A percentile compares a stretch with the other conserved stretches of the same genome.
These are phyloP conservation scores for Saturnispora serradocipensis DNA, from an alignment of 805 yeast genomes.

Conservation along the genomic window DNA sequence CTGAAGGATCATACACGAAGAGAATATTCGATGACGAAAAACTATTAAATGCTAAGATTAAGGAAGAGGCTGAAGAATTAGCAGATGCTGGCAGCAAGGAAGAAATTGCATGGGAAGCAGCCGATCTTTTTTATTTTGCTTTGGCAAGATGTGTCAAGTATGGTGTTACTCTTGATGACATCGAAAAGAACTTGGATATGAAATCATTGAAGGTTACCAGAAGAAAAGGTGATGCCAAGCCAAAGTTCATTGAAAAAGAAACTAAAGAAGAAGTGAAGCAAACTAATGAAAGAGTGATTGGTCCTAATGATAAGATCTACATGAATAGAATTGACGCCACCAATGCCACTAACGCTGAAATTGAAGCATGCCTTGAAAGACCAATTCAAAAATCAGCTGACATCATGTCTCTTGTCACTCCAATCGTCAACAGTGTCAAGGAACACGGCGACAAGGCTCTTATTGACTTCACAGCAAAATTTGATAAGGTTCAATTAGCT, in stretches of 20 bases:
- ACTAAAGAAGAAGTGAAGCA: conserved; percentile 13
- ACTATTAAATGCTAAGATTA: conserved; percentile 75
- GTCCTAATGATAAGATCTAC: conserved; percentile 33
- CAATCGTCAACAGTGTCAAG: conserved; percentile 75
- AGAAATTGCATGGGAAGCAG: conserved; percentile 92
- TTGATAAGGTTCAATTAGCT: conserved; percentile 70
- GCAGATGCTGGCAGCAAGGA: conserved; percentile 65
- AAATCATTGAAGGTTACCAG: conserved; percentile 84
- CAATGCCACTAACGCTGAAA: conserved; percentile 33
- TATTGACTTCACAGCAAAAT: conserved; percentile 81
- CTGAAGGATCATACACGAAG: conserved; percentile 90
- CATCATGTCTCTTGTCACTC: conserved; percentile 86
- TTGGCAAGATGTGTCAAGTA: conserved; percentile 48
- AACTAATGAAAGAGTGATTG: conserved; percentile 21
- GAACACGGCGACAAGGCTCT: conserved; percentile 78
- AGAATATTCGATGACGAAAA: conserved; percentile 73
- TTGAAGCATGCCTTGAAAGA: conserved; percentile 63
- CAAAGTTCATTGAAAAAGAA: conserved; percentile 43
- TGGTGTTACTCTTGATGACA: conserved; percentile 73
- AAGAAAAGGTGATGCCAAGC: conserved; percentile 93
- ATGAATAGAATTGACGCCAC: conserved; percentile 42
- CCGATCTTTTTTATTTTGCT: conserved; percentile 65
- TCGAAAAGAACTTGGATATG: conserved; percentile 74
- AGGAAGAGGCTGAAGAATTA: conserved; percentile 94
- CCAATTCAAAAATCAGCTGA: conserved; percentile 94